A percentile compares a stretch with the other conserved stretches of the same genome.
phyloP scores from a whole-genome alignment of 306 rosid species.

The Hippophae gyantsensis region DNA sequence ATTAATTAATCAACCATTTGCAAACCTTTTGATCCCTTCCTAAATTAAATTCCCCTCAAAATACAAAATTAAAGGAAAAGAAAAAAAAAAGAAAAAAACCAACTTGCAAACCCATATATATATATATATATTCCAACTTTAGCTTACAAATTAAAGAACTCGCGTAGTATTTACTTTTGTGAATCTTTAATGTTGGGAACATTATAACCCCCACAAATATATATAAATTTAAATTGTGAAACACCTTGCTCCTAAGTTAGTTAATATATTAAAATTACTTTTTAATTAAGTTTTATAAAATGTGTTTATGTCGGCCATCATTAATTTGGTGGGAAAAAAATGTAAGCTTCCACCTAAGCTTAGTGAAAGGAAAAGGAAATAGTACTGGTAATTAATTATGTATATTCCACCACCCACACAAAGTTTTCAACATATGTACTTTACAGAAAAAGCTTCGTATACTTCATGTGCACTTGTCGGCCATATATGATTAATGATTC shows the following conservation, averaged over 20 bases:
- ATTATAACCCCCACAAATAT: conserved; percentile 52
- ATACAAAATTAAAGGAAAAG: conserved; percentile 8
- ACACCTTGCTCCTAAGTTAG: too few relatives aligned
- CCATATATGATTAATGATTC: conserved; percentile 39
- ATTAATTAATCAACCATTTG: too few relatives aligned
- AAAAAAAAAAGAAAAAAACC: conserved; percentile 29
- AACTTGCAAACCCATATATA: conserved; percentile 40
- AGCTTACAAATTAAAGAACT: conserved; percentile 37
- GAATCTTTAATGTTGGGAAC: conserved; percentile 38
- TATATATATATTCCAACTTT: conserved; percentile 43
- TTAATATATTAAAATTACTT: not conserved
- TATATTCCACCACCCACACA: conserved; percentile 54
- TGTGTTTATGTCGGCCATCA: conserved; percentile 74
- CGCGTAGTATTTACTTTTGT: conserved; percentile 23
- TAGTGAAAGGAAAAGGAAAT: conserved; percentile 17
- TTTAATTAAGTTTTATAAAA: conserved; percentile 51
- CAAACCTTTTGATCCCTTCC: too few relatives aligned
- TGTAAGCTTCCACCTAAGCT: conserved; percentile 49
- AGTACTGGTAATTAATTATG: not conserved
- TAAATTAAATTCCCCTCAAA: too few relatives aligned
- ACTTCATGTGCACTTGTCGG: conserved; percentile 77
- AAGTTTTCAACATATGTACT: conserved; percentile 66
- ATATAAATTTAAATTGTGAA: not conserved
- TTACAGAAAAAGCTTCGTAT: conserved; percentile 47
- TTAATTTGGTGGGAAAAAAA: conserved; percentile 48